Evolutionary conservation across 257 asterid genomes (phyloP), one percentile per base, ranked within the genome.

Genomic region (Nicotiana knightiana): DNA sequence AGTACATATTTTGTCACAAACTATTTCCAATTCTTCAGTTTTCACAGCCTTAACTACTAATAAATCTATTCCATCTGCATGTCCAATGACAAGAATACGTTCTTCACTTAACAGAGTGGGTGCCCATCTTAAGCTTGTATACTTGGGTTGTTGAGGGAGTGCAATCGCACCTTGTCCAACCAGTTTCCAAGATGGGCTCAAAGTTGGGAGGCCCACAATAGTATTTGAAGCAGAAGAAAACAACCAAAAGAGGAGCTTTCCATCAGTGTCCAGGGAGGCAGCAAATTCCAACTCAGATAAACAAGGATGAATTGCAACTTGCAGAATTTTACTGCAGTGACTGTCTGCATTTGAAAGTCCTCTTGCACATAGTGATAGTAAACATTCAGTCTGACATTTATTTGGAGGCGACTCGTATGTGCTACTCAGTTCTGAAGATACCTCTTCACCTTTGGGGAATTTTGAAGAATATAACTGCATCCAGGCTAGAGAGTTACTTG

Each of bases 61-160:
- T 86, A 91, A 88, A 86, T 96, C 98, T 43, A 96, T 85, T 81
- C 98, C 98, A 28, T 87, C 88, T 76, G 89, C 87, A 86, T 93
- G 97, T 64, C 99, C 99, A 87, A 91, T 77, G 82, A 93, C 84
- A 87, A 96, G 91, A 86, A 91, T 80, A 33, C 62, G 89, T 80
- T 85, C 90, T 76, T 89, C 90, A 71, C 87, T 88, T 37, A 91
- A 85, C 68, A 91, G 84, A 59, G 86, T 82, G 73, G 98, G 97
- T 30, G 91, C 93, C 99, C 99, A 96, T 68, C 88, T 90, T 91
- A 96, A 90, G 93, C 97, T 90, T 53, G 88, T 89, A 90, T 92
- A 94, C 73, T 85, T 87, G 59, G 90, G 90, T 85, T 85, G 81
- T 85, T 85, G 81, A 83, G 87, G 87, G 77, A 86, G 87, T 17